These are phyloP conservation scores for Hymenoscyphus linearis DNA, from an alignment of 2,329 filamentous ascomycete species.

Conservation along the genomic window DNA sequence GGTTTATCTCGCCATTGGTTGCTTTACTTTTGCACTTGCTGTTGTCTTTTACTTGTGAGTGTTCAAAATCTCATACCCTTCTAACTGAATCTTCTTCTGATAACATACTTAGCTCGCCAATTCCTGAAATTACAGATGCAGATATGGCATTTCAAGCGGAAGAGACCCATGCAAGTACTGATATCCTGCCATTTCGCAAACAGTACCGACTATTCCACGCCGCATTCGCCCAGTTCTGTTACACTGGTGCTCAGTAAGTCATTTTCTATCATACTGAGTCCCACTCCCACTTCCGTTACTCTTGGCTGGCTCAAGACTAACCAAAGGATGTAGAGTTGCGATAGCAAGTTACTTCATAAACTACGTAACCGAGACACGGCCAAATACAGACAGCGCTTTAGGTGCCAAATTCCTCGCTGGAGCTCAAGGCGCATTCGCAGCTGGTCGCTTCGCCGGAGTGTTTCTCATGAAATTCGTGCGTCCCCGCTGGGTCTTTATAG, in stretches of 20 bases:
- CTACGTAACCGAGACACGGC: slow-evolving; percentile 56
- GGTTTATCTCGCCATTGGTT: slow-evolving; percentile 58
- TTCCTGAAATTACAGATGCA: slow-evolving; percentile 52
- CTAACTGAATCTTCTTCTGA: background rate
- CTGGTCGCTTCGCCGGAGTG: slow-evolving; percentile 47
- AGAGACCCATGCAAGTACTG: slow-evolving; percentile 36
- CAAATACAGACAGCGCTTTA: slow-evolving; percentile 42
- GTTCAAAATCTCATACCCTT: slow-evolving; percentile 36
- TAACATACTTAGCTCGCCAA: slow-evolving; percentile 22
- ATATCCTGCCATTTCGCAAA: slow-evolving; percentile 47
- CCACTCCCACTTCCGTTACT: background rate
- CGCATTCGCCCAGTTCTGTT: slow-evolving; percentile 57
- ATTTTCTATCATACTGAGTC: background rate
- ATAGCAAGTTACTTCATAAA: slow-evolving; percentile 69
- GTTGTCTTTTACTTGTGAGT: slow-evolving; percentile 53
- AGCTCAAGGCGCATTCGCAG: slow-evolving; percentile 49
- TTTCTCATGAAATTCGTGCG: slow-evolving; percentile 46
- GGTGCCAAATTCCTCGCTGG: slow-evolving; percentile 47
- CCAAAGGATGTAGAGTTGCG: slow-evolving; percentile 49
- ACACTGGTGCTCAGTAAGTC: slow-evolving; percentile 49
- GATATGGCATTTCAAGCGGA: slow-evolving; percentile 47
- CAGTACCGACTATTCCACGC: slow-evolving; percentile 59
- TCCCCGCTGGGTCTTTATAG: slow-evolving; percentile 45
- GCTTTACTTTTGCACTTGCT: slow-evolving; percentile 52
- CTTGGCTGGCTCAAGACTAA: background rate